Conservation (phyloP, 345 rosid species). For the Cochlearia excelsa region DNA sequence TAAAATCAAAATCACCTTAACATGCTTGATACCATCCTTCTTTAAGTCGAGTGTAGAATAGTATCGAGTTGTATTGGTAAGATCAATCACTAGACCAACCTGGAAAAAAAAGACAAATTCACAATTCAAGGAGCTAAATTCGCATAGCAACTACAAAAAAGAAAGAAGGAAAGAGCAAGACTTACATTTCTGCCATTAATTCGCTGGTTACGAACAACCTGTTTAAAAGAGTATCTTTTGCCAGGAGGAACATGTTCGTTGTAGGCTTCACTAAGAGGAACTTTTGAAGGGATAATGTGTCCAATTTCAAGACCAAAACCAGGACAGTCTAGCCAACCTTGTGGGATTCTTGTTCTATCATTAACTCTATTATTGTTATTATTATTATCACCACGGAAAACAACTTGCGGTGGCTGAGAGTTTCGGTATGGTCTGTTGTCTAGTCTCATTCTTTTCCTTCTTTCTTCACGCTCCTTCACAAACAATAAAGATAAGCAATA, state of each 20-base stretch:
- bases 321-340: conserved; percentile 98
- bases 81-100: conserved; percentile 98
- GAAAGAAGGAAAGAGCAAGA: not conserved
- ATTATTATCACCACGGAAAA: conserved; percentile 45
- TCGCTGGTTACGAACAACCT: conserved; percentile 73
- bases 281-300: conserved; percentile 84
- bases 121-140: conserved; percentile 2
- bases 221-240: conserved; percentile 94
- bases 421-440: conserved; percentile 52
- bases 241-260: conserved; percentile 79
- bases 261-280: conserved; percentile 84
- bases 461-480: conserved; percentile 91
- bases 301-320: conserved; percentile 66
- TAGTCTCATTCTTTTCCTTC: conserved; percentile 70
- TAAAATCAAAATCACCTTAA: conserved; percentile 53
- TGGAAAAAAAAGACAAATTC: conserved; percentile 35
- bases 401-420: conserved; percentile 41
- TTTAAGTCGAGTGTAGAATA: conserved; percentile 69
- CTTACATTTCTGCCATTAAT: conserved; percentile 77
- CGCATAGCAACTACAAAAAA: not conserved
- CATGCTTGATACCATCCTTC: conserved; percentile 79
- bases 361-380: conserved; percentile 45
- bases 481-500: conserved; percentile 6
- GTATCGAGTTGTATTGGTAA: conserved; percentile 92
- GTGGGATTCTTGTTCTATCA: conserved; percentile 78